Evolutionary conservation across 2,329 filamentous ascomycete species (phyloP).

Genomic region (Dothistroma pini): DNA sequence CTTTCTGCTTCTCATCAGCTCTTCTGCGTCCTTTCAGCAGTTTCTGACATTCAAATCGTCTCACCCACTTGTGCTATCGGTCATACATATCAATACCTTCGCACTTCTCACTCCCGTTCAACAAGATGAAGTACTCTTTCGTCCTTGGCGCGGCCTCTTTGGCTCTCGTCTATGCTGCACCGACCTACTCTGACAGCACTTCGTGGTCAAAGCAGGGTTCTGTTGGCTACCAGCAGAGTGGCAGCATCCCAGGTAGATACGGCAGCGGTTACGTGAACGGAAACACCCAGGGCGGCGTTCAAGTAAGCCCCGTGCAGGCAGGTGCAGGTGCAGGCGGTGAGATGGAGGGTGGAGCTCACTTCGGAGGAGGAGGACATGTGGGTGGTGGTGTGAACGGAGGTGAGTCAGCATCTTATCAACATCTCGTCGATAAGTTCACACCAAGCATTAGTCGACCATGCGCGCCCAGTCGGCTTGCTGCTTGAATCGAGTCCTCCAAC

Average conservation of each 20-base stretch:
- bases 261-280: not conserved
- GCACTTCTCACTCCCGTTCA: not conserved
- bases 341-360: not conserved
- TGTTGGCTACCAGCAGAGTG: not conserved
- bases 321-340: not conserved
- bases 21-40: not conserved
- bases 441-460: not conserved
- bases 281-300: not conserved
- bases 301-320: not conserved
- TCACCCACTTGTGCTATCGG: not conserved
- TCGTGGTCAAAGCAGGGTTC: not conserved
- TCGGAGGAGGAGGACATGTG: not conserved
- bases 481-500: not conserved
- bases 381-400: not conserved
- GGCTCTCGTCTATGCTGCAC: slow-evolving; percentile 2
- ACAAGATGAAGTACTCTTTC: slow-evolving; percentile 3
- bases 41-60: not conserved
- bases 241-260: not conserved
- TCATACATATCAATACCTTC: not conserved
- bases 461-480: not conserved
- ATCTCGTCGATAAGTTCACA: not conserved
- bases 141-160: not conserved
- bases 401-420: not conserved
- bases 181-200: not conserved
- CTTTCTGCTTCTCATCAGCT: not conserved